Base-by-base conservation (phyloP, 768 basidiomycete species). In the Fomitopsis pulvina region DNA sequence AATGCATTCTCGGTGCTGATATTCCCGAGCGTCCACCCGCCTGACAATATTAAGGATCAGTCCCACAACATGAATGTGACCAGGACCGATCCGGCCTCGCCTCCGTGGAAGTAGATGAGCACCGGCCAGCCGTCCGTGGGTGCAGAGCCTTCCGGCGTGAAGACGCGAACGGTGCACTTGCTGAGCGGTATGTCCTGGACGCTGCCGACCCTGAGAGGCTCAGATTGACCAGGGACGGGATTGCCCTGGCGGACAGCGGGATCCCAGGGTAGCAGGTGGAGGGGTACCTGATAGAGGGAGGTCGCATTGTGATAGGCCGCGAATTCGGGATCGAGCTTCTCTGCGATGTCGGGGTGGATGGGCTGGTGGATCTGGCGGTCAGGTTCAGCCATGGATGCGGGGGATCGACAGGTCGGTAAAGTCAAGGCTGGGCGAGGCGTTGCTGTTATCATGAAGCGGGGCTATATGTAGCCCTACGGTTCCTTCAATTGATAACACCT, bases 21-120 rank as follows among this genome's bases (percentile, higher is more conserved):
- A 48, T 71, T 80, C 0, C 87, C 87, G 1, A 88, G 69, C 0
- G 85, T 86, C 87, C 87, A 87, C 28, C 87, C 87, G 37, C 87
- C 86, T 83, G 56, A 12, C 38, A 12, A 10, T 10, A 20, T 21
- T 4, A 43, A n/a, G 27, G n/a, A 14, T 11, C 20, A 39, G 51
- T 14, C 4, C 14, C 14, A 14, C 14, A 37, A 18, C 7, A 37
- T 37, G 6, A 6, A 4, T 18, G 34, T 16, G 34, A 14, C 14
- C 29, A 8, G 24, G 4, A 5, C 18, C 20, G 41, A 41, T 8
- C 18, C n/a, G 21, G 42, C 47, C 73, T 48, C 52, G 78, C 85
- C 86, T 46, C 87, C 87, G 54, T 87, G 87, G 61, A 81, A 86
- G 72, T 76, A 88, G 39, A 86, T 73, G 52, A 87, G 77, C 1